phyloP scores from a whole-genome alignment of 2,329 filamentous ascomycete genomes.

The Xylogone sp. region DNA sequence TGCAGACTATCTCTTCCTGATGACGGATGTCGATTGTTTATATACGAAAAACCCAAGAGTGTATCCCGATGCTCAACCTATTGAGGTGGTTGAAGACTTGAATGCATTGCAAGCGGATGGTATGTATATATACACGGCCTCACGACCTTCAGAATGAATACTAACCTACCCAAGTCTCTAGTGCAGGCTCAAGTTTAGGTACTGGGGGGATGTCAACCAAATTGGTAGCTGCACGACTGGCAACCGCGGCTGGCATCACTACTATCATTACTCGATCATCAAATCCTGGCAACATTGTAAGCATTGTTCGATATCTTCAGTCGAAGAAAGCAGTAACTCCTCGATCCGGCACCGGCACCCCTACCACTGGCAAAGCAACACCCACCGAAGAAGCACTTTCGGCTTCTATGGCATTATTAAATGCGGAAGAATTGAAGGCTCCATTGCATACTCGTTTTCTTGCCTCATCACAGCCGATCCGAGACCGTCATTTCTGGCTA shows the following conservation, averaged over 20 bases:
- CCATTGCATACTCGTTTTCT: slow-evolving; percentile 92
- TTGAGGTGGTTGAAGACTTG: slow-evolving; percentile 91
- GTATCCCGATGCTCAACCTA: slow-evolving; percentile 80
- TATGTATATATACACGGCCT: slow-evolving; percentile 28
- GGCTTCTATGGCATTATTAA: slow-evolving; percentile 40
- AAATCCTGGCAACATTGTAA: slow-evolving; percentile 86
- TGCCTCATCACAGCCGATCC: slow-evolving; percentile 77
- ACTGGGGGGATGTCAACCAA: slow-evolving; percentile 98
- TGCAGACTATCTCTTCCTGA: slow-evolving; percentile 92
- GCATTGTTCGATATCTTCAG: slow-evolving; percentile 81
- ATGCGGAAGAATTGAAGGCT: slow-evolving; percentile 35
- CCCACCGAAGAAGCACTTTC: slow-evolving; percentile 17
- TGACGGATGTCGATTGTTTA: slow-evolving; percentile 97
- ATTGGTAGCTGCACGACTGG: slow-evolving; percentile 87
- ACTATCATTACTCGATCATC: slow-evolving; percentile 93
- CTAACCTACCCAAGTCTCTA: slow-evolving; percentile 59
- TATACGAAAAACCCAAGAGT: slow-evolving; percentile 94
- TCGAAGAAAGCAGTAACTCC: slow-evolving; percentile 39
- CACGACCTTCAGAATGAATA: background rate
- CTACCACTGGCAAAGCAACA: slow-evolving; percentile 13
- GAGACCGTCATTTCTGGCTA: slow-evolving; percentile 96
- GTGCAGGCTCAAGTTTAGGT: slow-evolving; percentile 80
- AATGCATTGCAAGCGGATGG: slow-evolving; percentile 75
- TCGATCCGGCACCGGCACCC: slow-evolving; percentile 9
- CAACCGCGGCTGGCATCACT: slow-evolving; percentile 90